These are phyloP conservation scores for Sideroxylon spinosum DNA, from an alignment of 179 eudicot genomes.

Conservation along the genomic window DNA sequence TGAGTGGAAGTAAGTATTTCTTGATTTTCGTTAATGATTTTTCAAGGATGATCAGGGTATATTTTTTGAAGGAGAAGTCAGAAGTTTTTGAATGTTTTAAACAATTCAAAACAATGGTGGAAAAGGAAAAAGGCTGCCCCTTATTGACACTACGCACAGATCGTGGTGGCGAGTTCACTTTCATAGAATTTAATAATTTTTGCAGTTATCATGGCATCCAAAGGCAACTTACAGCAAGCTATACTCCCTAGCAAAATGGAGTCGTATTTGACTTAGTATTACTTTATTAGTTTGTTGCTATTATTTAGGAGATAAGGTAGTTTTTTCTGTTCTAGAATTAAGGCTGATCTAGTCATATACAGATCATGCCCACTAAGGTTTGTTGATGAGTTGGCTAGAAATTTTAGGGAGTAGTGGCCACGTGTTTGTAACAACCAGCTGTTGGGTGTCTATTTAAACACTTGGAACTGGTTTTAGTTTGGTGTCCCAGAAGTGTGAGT, in stretches of 20 bases:
- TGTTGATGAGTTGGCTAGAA: too few relatives aligned
- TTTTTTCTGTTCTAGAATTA: neutral
- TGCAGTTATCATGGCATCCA: constrained; percentile 15
- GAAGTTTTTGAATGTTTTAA: neutral
- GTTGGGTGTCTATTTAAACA: too few relatives aligned
- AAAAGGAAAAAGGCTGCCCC: neutral
- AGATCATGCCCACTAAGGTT: too few relatives aligned
- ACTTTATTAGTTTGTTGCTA: too few relatives aligned
- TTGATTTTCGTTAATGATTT: neutral
- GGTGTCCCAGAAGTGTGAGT: too few relatives aligned
- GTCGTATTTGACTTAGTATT: too few relatives aligned
- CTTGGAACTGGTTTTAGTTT: too few relatives aligned
- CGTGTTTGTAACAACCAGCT: too few relatives aligned
- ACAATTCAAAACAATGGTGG: constrained; percentile 4
- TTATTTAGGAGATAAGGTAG: neutral
- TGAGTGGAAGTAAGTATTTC: neutral
- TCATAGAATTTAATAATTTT: constrained; percentile 4
- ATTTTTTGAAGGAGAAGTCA: neutral
- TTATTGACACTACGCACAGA: constrained; percentile 9
- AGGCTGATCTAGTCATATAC: too few relatives aligned
- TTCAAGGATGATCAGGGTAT: neutral
- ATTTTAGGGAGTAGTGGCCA: too few relatives aligned
- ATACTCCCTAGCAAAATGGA: constrained; percentile 21
- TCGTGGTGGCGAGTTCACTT: neutral
- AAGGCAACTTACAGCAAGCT: constrained; percentile 4